Evolutionary conservation across 495 filamentous ascomycete species (phyloP).

Genomic region (Acidiella bohemica): DNA sequence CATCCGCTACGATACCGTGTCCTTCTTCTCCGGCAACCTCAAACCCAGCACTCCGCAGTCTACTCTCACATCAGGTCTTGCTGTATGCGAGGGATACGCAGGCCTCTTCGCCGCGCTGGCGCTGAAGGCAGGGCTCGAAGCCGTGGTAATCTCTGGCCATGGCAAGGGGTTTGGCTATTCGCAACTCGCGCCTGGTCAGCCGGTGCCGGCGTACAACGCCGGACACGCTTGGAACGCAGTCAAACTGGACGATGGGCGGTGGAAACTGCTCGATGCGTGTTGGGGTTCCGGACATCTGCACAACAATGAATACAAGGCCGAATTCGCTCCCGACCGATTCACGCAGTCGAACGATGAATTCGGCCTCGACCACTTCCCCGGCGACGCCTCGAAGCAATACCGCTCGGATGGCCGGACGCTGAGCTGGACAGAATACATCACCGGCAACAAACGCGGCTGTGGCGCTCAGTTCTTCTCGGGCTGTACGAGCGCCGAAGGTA

Average conservation of each 20-base stretch:
- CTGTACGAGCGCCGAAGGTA: slow-evolving; percentile 42
- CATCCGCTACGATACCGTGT: slow-evolving; percentile 63
- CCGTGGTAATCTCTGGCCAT: slow-evolving; percentile 57
- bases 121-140: slow-evolving; percentile 56
- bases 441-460: slow-evolving; percentile 35
- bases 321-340: slow-evolving; percentile 60
- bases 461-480: slow-evolving; percentile 40
- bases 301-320: slow-evolving; percentile 45
- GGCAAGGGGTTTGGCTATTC: slow-evolving; percentile 73
- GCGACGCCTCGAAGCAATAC: slow-evolving; percentile 52
- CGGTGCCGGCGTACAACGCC: slow-evolving; percentile 42
- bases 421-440: slow-evolving; percentile 69
- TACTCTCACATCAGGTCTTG: slow-evolving; percentile 58
- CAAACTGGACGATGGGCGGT: slow-evolving; percentile 66
- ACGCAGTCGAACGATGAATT: slow-evolving; percentile 73
- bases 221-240: slow-evolving; percentile 92
- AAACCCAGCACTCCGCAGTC: slow-evolving; percentile 51
- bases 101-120: slow-evolving; percentile 67
- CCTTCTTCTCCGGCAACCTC: slow-evolving; percentile 60
- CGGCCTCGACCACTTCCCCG: slow-evolving; percentile 64
- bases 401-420: slow-evolving; percentile 43
- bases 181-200: slow-evolving; percentile 39
- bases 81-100: slow-evolving; percentile 88
- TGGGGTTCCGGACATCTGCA: slow-evolving; percentile 70
- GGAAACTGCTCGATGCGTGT: slow-evolving; percentile 85